Conservation (phyloP, 306 rosid species). For the Dryas drummondii region DNA sequence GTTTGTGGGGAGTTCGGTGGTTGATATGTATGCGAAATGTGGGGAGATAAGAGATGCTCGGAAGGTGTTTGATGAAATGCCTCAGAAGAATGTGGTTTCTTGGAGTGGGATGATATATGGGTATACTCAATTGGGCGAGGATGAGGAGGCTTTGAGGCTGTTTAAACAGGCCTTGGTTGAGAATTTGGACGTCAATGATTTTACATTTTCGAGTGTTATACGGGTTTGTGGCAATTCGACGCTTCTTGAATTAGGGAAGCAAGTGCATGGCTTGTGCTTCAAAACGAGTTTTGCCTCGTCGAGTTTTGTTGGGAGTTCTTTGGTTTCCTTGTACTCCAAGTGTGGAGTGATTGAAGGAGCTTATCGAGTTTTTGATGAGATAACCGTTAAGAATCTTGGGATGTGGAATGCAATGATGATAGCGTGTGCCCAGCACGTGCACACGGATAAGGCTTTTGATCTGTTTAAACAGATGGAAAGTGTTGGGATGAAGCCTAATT, state of each 20-base stretch:
- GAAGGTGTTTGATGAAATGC: constrained; percentile 69
- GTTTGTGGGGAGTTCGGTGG: constrained; percentile 69
- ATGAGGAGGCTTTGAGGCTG: constrained; percentile 59
- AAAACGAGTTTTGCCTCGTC: constrained; percentile 69
- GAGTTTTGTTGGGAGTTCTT: constrained; percentile 75
- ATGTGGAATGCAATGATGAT: constrained; percentile 91
- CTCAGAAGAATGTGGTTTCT: constrained; percentile 67
- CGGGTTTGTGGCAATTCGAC: constrained; percentile 68
- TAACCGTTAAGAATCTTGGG: constrained; percentile 63
- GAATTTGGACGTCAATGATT: constrained; percentile 64
- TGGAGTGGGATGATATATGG: constrained; percentile 91
- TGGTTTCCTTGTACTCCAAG: constrained; percentile 67
- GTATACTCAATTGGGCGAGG: constrained; percentile 56
- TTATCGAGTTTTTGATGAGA: constrained; percentile 59
- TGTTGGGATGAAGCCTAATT: constrained; percentile 73
- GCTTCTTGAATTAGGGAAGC: constrained; percentile 70
- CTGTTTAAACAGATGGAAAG: constrained; percentile 53
- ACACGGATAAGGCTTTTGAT: constrained; percentile 51
- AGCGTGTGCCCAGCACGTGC: constrained; percentile 82
- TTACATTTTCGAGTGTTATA: constrained; percentile 72
- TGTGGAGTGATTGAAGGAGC: constrained; percentile 80
- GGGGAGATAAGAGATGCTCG: constrained; percentile 47
- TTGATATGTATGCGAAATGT: constrained; percentile 72
- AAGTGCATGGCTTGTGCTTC: constrained; percentile 66
- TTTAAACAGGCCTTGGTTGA: constrained; percentile 54